These are phyloP conservation scores for Puccinia horiana DNA, from an alignment of 1,284 basidiomycete genomes.

Conservation along the genomic window DNA sequence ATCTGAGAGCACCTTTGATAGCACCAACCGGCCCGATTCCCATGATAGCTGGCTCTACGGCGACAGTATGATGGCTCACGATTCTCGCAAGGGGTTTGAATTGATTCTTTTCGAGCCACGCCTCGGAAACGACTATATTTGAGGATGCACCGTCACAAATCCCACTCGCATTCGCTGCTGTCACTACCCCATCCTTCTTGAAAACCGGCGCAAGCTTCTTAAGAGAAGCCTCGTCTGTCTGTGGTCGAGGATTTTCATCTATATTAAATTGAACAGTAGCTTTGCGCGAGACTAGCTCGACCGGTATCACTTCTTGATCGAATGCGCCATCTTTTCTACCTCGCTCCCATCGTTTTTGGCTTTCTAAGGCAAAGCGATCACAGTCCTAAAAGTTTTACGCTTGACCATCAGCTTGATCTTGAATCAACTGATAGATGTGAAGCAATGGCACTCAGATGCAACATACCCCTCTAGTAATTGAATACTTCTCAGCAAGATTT, in stretches of 20 bases:
- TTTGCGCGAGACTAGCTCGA: constrained; percentile 56
- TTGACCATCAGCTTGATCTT: not conserved
- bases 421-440: not conserved
- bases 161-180: constrained; percentile 92
- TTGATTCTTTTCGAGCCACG: not conserved
- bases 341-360: constrained; percentile 58
- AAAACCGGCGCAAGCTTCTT: constrained; percentile 83
- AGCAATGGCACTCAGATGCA: not conserved
- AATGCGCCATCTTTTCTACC: constrained; percentile 61
- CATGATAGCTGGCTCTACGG: constrained; percentile 65
- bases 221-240: constrained; percentile 88
- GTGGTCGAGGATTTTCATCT: constrained; percentile 67
- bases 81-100: constrained; percentile 86
- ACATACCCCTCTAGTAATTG: constrained; percentile 71
- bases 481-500: constrained; percentile 76
- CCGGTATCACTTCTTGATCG: constrained; percentile 59
- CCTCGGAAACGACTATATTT: constrained; percentile 83
- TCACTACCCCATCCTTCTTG: constrained; percentile 83
- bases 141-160: constrained; percentile 98
- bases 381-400: constrained; percentile 62
- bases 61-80: constrained; percentile 66
- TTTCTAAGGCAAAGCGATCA: constrained; percentile 64
- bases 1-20: constrained; percentile 58
- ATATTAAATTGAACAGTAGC: constrained; percentile 56
- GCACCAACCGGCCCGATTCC: constrained; percentile 65